Percentiles rank a stretch among this genome's conserved stretches.
These are phyloP conservation scores for Haplosporangium sp. DNA, from an alignment of 371 early-diverging fungal genomes.

Conservation along the genomic window DNA sequence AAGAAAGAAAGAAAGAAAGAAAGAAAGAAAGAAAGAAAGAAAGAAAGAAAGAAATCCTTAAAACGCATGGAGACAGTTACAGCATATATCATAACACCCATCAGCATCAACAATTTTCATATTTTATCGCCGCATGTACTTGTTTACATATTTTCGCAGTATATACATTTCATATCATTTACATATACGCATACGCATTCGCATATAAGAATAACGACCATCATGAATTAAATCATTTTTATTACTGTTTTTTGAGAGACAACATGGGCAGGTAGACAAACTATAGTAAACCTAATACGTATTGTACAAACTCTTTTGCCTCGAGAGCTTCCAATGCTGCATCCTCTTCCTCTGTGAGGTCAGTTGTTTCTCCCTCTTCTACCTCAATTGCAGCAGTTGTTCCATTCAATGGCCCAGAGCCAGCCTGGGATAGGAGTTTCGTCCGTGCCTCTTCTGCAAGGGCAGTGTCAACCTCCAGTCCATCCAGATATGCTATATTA, in stretches of 20 bases:
- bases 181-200: neutral
- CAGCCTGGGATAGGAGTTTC: conserved; percentile 37
- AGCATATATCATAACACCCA: no score
- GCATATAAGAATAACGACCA: neutral
- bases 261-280: neutral
- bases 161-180: neutral
- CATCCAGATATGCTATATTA: conserved; percentile 37
- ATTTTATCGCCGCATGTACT: no score
- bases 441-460: conserved; percentile 44
- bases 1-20: no score
- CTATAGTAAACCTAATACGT: conserved; percentile 32
- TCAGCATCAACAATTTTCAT: no score
- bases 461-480: conserved; percentile 39
- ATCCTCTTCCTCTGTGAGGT: conserved; percentile 30
- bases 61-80: no score
- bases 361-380: conserved; percentile 23
- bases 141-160: no score
- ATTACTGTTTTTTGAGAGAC: no score
- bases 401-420: conserved; percentile 19
- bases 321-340: conserved; percentile 42
- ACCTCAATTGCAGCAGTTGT: conserved; percentile 3
- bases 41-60: no score
- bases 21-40: no score
- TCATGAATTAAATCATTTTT: neutral
- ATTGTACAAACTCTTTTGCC: conserved; percentile 47